Evolutionary conservation across 225 moss, liverwort and hornwort species (phyloP).

Genomic region (Sphagnum tenellum): DNA sequence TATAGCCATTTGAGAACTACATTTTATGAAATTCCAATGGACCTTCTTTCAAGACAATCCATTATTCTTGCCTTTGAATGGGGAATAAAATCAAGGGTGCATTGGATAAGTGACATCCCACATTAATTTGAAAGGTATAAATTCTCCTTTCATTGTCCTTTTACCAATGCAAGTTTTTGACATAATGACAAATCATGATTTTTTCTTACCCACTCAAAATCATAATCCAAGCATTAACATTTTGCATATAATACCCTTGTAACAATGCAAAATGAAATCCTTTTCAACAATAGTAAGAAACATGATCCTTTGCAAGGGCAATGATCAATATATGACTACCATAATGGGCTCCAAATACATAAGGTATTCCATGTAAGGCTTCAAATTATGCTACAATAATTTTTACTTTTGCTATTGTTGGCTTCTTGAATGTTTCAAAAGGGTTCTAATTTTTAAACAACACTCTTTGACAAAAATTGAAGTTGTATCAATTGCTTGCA

Average conservation of each 20-base stretch:
- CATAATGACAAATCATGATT: slow-evolving; percentile 5
- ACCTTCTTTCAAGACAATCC: not conserved
- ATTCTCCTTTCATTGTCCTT: not conserved
- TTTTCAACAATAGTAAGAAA: too few relatives aligned
- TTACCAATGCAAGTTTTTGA: not conserved
- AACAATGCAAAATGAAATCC: slow-evolving; percentile 1
- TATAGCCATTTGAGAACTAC: not conserved
- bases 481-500: not conserved
- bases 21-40: slow-evolving; percentile 5
- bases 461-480: slow-evolving; percentile 1
- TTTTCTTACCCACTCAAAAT: too few relatives aligned
- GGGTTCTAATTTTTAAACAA: not conserved
- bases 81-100: not conserved
- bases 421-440: slow-evolving; percentile 3
- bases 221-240: too few relatives aligned
- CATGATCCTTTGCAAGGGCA: too few relatives aligned
- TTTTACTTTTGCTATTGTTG: not conserved
- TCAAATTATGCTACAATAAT: slow-evolving; percentile 1
- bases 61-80: slow-evolving; percentile 5
- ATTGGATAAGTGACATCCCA: not conserved
- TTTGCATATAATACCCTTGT: slow-evolving; percentile 1
- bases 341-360: slow-evolving; percentile 2
- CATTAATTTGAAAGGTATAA: slow-evolving; percentile 3
- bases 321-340: not conserved
- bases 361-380: slow-evolving; percentile 1